Conservation (phyloP, 2,329 filamentous ascomycete genomes). For the Ophiostoma triangulosporum region DNA sequence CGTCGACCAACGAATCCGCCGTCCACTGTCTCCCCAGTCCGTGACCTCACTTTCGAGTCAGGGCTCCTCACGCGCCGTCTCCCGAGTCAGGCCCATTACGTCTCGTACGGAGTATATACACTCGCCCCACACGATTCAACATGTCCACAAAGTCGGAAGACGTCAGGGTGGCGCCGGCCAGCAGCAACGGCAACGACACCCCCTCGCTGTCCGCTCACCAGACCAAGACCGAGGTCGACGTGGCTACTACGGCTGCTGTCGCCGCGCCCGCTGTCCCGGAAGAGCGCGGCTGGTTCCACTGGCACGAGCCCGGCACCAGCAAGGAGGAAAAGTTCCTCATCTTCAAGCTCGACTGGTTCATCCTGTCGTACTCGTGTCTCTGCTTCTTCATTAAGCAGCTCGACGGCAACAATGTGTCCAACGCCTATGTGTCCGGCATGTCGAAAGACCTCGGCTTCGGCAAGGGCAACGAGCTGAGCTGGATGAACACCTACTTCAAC, state of each 20-base stretch:
- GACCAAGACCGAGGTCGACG: not conserved
- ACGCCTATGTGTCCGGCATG: conserved; percentile 36
- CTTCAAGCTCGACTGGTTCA: conserved; percentile 36
- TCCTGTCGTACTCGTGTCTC: conserved; percentile 27
- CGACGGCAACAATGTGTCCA: conserved; percentile 32
- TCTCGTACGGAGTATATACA: too few species aligned
- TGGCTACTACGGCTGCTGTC: not conserved
- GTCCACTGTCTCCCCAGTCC: not conserved
- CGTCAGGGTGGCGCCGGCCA: not conserved
- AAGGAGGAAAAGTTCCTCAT: conserved; percentile 31
- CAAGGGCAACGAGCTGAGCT: conserved; percentile 26
- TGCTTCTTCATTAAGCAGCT: conserved; percentile 34
- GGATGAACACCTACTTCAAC: conserved; percentile 33
- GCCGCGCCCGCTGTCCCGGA: not conserved
- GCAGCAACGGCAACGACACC: not conserved
- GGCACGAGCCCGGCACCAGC: conserved; percentile 28
- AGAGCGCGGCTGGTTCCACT: conserved; percentile 22
- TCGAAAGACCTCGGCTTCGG: conserved; percentile 29
- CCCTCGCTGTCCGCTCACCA: not conserved
- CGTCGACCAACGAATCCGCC: not conserved
- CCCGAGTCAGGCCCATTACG: too few species aligned
- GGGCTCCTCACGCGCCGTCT: too few species aligned
- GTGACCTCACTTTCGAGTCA: not conserved
- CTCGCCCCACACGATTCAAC: not conserved
- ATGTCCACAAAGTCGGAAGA: not conserved